phyloP scores from a whole-genome alignment of 768 basidiomycete genomes.

The Epithele typhae region DNA sequence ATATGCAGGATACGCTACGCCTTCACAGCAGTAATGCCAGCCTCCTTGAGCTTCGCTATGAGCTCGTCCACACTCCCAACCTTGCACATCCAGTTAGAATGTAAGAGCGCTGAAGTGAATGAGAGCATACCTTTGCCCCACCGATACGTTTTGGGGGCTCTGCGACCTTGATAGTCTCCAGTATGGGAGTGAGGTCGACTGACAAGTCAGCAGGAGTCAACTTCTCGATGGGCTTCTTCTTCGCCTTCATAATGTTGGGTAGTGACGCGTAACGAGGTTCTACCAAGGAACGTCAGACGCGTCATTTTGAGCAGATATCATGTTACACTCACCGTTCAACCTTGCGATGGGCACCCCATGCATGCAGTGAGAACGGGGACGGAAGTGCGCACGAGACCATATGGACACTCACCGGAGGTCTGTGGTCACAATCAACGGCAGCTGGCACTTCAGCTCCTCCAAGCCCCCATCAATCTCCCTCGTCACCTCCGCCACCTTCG shows the following conservation, averaged over 20 bases:
- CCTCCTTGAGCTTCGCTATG: conserved; percentile 84
- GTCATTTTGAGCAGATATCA: background rate
- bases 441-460: conserved; percentile 71
- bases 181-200: conserved; percentile 74
- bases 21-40: conserved; percentile 46
- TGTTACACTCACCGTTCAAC: conserved; percentile 58
- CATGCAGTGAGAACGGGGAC: too few relatives aligned
- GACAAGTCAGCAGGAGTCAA: conserved; percentile 74
- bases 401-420: conserved; percentile 70
- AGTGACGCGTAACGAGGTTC: conserved; percentile 98
- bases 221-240: conserved; percentile 95
- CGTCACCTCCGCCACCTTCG: conserved; percentile 65
- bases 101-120: too few relatives aligned
- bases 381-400: too few relatives aligned
- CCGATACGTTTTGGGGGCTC: conserved; percentile 91
- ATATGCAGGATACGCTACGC: too few relatives aligned
- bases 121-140: conserved; percentile 69
- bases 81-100: too few relatives aligned
- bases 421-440: conserved; percentile 89
- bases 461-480: conserved; percentile 95
- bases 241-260: conserved; percentile 99
- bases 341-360: conserved; percentile 29
- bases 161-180: conserved; percentile 83
- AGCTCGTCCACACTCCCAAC: conserved; percentile 72
- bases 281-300: conserved; percentile 23